These are phyloP conservation scores for Aspergillus pseudoviridinutans DNA, from an alignment of 2,329 filamentous ascomycete species.

Conservation along the genomic window DNA sequence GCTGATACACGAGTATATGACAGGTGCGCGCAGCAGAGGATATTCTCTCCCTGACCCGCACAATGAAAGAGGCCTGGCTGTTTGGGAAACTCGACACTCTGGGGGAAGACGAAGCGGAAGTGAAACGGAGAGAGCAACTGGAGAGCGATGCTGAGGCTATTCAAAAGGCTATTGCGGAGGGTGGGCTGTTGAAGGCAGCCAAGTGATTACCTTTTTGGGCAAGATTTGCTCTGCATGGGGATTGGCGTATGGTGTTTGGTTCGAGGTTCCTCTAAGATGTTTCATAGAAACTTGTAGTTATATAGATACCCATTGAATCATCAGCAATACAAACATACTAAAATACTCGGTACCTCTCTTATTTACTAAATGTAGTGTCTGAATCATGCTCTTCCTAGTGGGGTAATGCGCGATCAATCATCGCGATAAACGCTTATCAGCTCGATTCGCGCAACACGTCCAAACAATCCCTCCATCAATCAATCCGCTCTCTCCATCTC, in stretches of 20 bases:
- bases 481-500: too few relatives aligned
- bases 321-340: too few relatives aligned
- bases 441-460: not conserved
- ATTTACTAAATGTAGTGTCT: too few relatives aligned
- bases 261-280: not conserved
- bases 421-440: too few relatives aligned
- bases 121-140: slow-evolving; percentile 39
- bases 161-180: slow-evolving; percentile 40
- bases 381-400: not conserved
- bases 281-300: not conserved
- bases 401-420: not conserved
- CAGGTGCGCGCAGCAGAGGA: slow-evolving; percentile 61
- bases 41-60: slow-evolving; percentile 56
- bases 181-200: slow-evolving; percentile 20
- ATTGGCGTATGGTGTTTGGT: not conserved
- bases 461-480: not conserved
- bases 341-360: too few relatives aligned
- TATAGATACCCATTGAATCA: not conserved
- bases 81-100: slow-evolving; percentile 62
- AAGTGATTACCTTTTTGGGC: not conserved
- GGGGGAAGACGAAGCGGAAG: slow-evolving; percentile 39
- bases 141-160: slow-evolving; percentile 48
- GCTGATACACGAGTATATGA: too few relatives aligned
- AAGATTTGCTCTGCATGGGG: not conserved
- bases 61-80: slow-evolving; percentile 64